Evolutionary conservation across 257 asterid species (phyloP), one percentile per base, ranked within the genome.

Genomic region (Fraxinus excelsior): DNA sequence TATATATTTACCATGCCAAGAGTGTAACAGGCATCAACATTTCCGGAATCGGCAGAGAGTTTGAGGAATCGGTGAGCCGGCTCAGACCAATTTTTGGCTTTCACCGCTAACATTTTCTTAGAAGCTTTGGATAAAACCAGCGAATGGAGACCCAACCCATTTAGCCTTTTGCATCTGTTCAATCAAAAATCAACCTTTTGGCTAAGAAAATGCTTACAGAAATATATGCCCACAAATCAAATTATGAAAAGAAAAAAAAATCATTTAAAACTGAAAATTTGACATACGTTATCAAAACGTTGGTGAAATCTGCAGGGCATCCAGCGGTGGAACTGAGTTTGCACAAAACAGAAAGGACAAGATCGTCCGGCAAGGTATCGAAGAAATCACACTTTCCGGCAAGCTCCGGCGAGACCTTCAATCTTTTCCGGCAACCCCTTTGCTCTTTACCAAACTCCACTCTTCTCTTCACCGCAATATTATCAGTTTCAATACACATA

Each of bases 311-410:
- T 11, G 94, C 86, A 0, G 97, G 92, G 73, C 80, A 88, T 4
- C 78, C 32, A 28, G 94, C 97, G 74, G 90, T 79, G 21, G 91
- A 79, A 80, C 84, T 81, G 79, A 94, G 91, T 65, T 85, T 92
- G 64, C 81, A 78, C 77, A 92, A 91, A 67, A 94, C 85, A 46
- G 70, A 84, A 0, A 92, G 70, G 3, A 94, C 82, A 1, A 94
- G 83, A 86, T 94, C 98, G 71, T 94, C 97, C 29, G 97, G 98
- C 74, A 94, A 85, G 3, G 84, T 82, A 71, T 94, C 93, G 64
- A 94, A 88, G 25, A 86, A 86, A 42, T 92, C 96, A 18, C 67
- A 35, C 2, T 62, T 79, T 2, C 66, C 79, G 74, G 74, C 71
- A 16, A 42, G 13, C 62, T 64, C 87, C 86, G 75, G 73, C 38